phyloP scores from a whole-genome alignment of 2,329 filamentous ascomycete species.

The Aspergillus sclerotialis region DNA sequence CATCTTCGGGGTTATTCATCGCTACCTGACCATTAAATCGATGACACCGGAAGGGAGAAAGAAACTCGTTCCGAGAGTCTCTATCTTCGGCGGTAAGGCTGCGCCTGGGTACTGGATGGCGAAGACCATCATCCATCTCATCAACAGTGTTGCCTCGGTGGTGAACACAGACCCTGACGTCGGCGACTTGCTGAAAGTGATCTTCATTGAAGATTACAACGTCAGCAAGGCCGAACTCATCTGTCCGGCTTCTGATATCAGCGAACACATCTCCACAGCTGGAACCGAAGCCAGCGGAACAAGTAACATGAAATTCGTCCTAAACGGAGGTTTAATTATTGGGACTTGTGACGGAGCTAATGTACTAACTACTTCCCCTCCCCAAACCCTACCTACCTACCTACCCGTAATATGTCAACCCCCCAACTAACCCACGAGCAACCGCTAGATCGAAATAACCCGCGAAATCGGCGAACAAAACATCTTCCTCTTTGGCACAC shows the following conservation, averaged over 20 bases:
- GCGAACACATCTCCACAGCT: slow-evolving; percentile 96
- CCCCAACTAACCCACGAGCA: no score
- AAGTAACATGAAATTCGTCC: slow-evolving; percentile 99
- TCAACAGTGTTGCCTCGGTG: slow-evolving; percentile 84
- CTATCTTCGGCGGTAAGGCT: slow-evolving; percentile 95
- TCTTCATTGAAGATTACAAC: slow-evolving; percentile 98
- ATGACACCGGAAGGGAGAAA: slow-evolving; percentile 78
- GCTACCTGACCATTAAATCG: slow-evolving; percentile 82
- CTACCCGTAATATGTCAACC: slow-evolving; percentile 2
- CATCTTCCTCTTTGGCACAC: slow-evolving; percentile 96
- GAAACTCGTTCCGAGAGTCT: slow-evolving; percentile 80
- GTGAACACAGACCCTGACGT: slow-evolving; percentile 91
- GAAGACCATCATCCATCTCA: slow-evolving; percentile 94
- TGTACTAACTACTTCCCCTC: slow-evolving; percentile 47
- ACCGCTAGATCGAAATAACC: slow-evolving; percentile 81
- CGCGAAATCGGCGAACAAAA: slow-evolving; percentile 94
- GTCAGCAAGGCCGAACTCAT: slow-evolving; percentile 99
- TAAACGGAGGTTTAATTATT: slow-evolving; percentile 95
- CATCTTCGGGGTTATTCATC: slow-evolving; percentile 95
- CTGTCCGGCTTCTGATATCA: slow-evolving; percentile 86
- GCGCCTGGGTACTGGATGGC: slow-evolving; percentile 99
- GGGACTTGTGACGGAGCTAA: slow-evolving; percentile 97
- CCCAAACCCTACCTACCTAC: not conserved
- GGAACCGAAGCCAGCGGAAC: slow-evolving; percentile 85
- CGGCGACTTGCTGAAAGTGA: slow-evolving; percentile 89